These are phyloP conservation scores for Chamaenerion angustifolium DNA, from an alignment of 345 rosid species.

Conservation along the genomic window DNA sequence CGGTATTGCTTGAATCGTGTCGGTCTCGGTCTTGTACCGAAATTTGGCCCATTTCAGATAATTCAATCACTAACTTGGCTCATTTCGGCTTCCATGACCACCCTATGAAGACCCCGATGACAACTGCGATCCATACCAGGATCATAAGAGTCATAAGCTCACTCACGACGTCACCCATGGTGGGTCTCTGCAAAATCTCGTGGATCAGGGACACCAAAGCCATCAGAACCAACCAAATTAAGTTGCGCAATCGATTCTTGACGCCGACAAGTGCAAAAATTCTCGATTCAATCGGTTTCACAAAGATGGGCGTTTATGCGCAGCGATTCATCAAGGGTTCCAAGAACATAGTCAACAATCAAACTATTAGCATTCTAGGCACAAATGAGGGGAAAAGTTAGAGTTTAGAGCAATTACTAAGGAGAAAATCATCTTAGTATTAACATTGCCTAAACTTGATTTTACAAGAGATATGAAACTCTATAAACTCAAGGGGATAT, in stretches of 20 bases:
- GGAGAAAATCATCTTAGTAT: no score
- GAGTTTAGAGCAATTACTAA: no score
- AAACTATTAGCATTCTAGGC: no score
- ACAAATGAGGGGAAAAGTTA: no score
- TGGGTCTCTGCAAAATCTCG: constrained; percentile 36
- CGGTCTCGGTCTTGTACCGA: no score
- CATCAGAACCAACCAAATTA: constrained; percentile 27
- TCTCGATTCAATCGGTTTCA: constrained; percentile 34
- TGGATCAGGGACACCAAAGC: constrained; percentile 30
- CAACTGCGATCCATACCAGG: constrained; percentile 78
- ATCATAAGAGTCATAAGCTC: constrained; percentile 38
- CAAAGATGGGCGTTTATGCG: constrained; percentile 11
- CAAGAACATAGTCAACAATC: neutral
- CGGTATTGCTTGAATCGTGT: no score
- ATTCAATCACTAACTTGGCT: constrained; percentile 43
- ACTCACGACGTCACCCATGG: constrained; percentile 24
- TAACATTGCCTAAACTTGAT: no score
- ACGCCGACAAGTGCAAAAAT: constrained; percentile 11
- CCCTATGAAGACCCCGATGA: constrained; percentile 72
- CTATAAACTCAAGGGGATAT: no score
- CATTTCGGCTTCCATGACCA: constrained; percentile 96
- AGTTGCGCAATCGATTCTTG: neutral
- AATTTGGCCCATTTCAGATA: no score
- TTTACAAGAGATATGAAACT: no score
- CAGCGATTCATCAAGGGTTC: constrained; percentile 34